Evolutionary conservation across 805 yeast genomes (phyloP), one percentile per base, ranked within the genome.

Genomic region (Wickerhamia fluorescens): DNA sequence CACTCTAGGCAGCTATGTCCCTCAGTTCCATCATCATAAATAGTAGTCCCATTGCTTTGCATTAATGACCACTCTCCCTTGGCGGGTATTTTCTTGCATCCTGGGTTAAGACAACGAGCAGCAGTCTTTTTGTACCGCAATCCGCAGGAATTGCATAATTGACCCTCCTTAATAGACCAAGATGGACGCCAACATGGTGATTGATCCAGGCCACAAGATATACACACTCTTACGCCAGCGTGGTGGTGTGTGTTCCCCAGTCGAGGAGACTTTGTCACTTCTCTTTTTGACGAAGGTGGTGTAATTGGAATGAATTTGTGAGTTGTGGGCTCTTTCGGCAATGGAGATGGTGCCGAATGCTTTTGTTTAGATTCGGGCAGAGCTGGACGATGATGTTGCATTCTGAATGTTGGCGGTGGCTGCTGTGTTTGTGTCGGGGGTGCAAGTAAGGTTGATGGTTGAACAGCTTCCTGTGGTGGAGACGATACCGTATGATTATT

Each of bases 141-240:
- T 1, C 98, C 98, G 58, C 98, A 89, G 1, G 96, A 85, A 52
- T 89, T 89, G 64, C 98, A 89, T 42, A 89, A 68, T 60, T 88
- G 97, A n/a, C 96, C 97, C 37, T 82, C 86, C 40, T 77, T 66
- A 16, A 76, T 66, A 3, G 89, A 78, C 98, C 98, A 89, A 4
- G 94, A 81, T 2, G 98, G 98, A 50, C 98, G 73, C 98, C 98
- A 89, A 56, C 98, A 89, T 4, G 98, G 98, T 5, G 94, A 83
- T 43, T 83, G 92, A 32, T 78, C 80, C 1, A 92, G 75, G 5
- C 87, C 86, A 58, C 98, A 89, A 5, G 96, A 85, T 16, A 89
- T 77, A 51, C 98, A 89, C 30, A 70, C 71, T 41, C 95, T 68
- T 8, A 58, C 52, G 19, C 47, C 39, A 20, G 43, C 45, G 31